Percentiles rank a stretch among this genome's conserved stretches.
These are phyloP conservation scores for Xylariales sp. DNA, from an alignment of 2,329 filamentous ascomycete genomes.

Conservation along the genomic window DNA sequence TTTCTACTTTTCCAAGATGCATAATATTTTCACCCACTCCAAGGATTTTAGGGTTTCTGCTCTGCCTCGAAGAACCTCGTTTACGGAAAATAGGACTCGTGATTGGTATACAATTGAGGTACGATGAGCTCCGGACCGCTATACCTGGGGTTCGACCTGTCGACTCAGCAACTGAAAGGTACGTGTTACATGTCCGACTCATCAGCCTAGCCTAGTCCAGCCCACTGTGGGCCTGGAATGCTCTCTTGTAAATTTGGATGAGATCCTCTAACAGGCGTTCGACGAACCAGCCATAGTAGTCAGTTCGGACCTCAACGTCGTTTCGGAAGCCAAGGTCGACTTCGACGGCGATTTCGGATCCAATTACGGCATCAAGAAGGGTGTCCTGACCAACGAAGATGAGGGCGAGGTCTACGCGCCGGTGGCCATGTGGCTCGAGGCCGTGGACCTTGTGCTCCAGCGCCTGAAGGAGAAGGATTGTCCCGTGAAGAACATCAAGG, in stretches of 20 bases:
- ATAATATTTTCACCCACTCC: no score
- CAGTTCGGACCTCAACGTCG: constrained; percentile 72
- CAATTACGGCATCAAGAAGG: constrained; percentile 79
- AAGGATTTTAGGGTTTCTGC: no score
- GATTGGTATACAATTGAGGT: constrained; percentile 7
- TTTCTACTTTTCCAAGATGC: neutral
- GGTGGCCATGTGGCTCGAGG: constrained; percentile 91
- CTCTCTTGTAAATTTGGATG: no score
- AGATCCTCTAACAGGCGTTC: no score
- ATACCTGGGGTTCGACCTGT: constrained; percentile 92
- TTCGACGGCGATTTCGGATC: constrained; percentile 78
- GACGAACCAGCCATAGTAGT: constrained; percentile 67
- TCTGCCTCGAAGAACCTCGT: no score
- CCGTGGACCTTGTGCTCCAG: constrained; percentile 76
- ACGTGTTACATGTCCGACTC: constrained; percentile 13
- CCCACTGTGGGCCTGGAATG: no score
- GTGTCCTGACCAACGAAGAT: constrained; percentile 74
- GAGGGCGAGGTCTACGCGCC: constrained; percentile 91
- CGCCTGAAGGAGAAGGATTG: constrained; percentile 66
- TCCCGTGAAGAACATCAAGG: constrained; percentile 70
- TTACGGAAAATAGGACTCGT: no score
- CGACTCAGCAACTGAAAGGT: constrained; percentile 95
- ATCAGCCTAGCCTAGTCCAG: no score
- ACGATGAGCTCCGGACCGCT: constrained; percentile 50
- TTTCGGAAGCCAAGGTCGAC: constrained; percentile 85